These are phyloP conservation scores for Candida chilensis DNA, from an alignment of 805 yeast genomes.

Conservation along the genomic window DNA sequence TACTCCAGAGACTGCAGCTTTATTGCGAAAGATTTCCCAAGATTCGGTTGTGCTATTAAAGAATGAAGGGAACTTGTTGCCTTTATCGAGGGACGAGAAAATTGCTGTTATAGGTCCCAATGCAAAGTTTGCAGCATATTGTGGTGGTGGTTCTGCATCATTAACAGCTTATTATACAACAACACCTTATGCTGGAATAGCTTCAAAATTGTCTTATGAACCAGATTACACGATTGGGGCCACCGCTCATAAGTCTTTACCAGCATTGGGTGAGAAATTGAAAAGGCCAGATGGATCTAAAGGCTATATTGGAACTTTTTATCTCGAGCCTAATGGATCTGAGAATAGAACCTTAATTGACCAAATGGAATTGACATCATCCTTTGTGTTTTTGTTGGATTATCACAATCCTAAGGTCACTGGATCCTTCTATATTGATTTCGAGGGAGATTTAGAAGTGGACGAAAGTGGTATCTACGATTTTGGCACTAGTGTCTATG, in stretches of 20 bases:
- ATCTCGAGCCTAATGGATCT: slow-evolving; percentile 8
- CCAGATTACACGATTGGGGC: slow-evolving; percentile 21
- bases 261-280: slow-evolving; percentile 15
- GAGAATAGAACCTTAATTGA: slow-evolving; percentile 15
- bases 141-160: slow-evolving; percentile 61
- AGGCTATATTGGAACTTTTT: slow-evolving; percentile 16
- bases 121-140: slow-evolving; percentile 37
- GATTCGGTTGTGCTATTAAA: slow-evolving; percentile 50
- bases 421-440: slow-evolving; percentile 27
- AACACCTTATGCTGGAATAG: slow-evolving; percentile 40
- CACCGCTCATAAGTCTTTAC: slow-evolving; percentile 20
- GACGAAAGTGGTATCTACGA: slow-evolving; percentile 38
- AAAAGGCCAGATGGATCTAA: slow-evolving; percentile 6
- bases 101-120: slow-evolving; percentile 54
- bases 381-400: slow-evolving; percentile 12
- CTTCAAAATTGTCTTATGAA: slow-evolving; percentile 6
- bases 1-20: slow-evolving; percentile 33
- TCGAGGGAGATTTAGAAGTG: slow-evolving; percentile 34
- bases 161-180: slow-evolving; percentile 36
- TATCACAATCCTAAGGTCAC: slow-evolving; percentile 11
- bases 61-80: slow-evolving; percentile 38
- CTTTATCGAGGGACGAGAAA: slow-evolving; percentile 29
- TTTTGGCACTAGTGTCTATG: slow-evolving; percentile 42
- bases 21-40: slow-evolving; percentile 34
- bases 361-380: slow-evolving; percentile 7